A percentile compares a stretch with the other conserved stretches of the same genome.
Evolutionary conservation across 1,284 basidiomycete genomes (phyloP).

Genomic region (Ustilago nuda): DNA sequence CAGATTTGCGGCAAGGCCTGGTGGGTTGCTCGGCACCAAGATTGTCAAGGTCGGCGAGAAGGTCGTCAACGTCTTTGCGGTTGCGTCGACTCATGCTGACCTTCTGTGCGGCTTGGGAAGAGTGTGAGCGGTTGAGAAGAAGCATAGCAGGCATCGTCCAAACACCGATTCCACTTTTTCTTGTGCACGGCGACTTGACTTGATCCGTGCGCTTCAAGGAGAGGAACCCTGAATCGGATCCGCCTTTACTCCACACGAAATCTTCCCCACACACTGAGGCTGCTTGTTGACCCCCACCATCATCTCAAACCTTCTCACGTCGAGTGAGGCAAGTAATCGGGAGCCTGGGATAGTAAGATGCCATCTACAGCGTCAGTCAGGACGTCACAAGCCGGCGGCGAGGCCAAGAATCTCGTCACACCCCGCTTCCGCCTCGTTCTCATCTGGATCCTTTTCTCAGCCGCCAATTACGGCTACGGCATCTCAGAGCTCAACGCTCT

Average conservation of each 20-base stretch:
- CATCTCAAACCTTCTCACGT: not conserved
- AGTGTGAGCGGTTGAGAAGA: too few relatives aligned
- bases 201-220: not conserved
- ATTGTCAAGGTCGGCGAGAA: slow-evolving; percentile 65
- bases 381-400: not conserved
- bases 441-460: slow-evolving; percentile 57
- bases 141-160: slow-evolving; percentile 17
- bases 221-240: slow-evolving; percentile 14
- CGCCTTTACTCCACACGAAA: slow-evolving; percentile 8
- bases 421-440: slow-evolving; percentile 44
- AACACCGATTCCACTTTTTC: slow-evolving; percentile 8
- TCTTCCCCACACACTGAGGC: not conserved
- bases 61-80: slow-evolving; percentile 64
- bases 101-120: not conserved
- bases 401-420: slow-evolving; percentile 22
- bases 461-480: slow-evolving; percentile 64
- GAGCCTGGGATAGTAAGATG: not conserved
- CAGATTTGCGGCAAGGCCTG: slow-evolving; percentile 30
- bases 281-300: not conserved
- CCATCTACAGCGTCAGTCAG: not conserved
- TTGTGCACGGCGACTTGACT: slow-evolving; percentile 6
- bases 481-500: slow-evolving; percentile 66
- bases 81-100: slow-evolving; percentile 50
- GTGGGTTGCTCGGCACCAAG: slow-evolving; percentile 47
- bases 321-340: not conserved